Evolutionary conservation across 2,329 filamentous ascomycete genomes (phyloP).

Genomic region (Trichoderma brevicompactum): DNA sequence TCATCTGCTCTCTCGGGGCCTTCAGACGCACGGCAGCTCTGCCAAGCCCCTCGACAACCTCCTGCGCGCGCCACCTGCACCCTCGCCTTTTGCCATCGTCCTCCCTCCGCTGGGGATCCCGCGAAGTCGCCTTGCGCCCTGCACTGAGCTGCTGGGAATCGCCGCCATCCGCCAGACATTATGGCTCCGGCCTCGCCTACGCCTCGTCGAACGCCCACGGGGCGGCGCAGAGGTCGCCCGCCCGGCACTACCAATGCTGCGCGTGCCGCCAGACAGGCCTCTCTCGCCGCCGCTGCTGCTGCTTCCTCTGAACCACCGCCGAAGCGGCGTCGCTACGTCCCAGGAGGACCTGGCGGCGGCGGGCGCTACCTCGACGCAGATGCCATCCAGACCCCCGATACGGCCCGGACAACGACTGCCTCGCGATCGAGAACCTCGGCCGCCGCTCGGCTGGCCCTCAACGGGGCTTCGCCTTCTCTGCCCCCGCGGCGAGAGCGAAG

Average conservation of each 20-base stretch:
- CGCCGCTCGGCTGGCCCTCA: conserved; percentile 52
- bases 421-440: conserved; percentile 51
- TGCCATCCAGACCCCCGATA: conserved; percentile 61
- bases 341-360: conserved; percentile 83
- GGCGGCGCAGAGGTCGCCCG: conserved; percentile 54
- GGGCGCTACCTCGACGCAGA: conserved; percentile 81
- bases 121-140: conserved; percentile 11
- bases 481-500: conserved; percentile 62
- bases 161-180: conserved; percentile 1
- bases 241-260: conserved; percentile 49
- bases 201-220: conserved; percentile 48
- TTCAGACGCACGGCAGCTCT: conserved; percentile 35
- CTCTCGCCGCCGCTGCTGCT: conserved; percentile 40
- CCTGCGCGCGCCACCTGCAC: conserved; percentile 36
- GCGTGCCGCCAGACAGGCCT: conserved; percentile 46
- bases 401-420: conserved; percentile 47
- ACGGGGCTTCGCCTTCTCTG: conserved; percentile 45
- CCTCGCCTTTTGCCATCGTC: conserved; percentile 2
- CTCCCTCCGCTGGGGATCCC: not conserved
- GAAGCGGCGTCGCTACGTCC: conserved; percentile 78
- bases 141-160: conserved; percentile 3
- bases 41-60: conserved; percentile 40
- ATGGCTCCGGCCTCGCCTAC: conserved; percentile 46
- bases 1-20: conserved; percentile 29
- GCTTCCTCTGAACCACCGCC: conserved; percentile 62